Conservation (phyloP, 1,284 basidiomycete species). For the Ceratobasidium sp. region DNA sequence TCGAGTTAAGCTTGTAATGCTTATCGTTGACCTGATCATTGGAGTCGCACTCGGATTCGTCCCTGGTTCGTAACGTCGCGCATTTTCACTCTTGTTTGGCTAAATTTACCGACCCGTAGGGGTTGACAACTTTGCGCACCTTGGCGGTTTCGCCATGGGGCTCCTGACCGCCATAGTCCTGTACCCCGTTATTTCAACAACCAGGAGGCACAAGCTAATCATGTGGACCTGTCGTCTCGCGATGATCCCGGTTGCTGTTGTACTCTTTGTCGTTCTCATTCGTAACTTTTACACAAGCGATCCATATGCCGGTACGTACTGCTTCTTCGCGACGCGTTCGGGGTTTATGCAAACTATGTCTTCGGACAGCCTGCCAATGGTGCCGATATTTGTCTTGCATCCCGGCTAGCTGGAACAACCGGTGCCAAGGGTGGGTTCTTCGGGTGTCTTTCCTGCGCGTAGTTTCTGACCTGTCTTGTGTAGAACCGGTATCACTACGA, state of each 20-base stretch:
- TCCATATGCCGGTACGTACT: slow-evolving; percentile 71
- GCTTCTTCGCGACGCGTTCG: slow-evolving; percentile 1
- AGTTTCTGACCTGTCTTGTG: not conserved
- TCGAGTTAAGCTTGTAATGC: slow-evolving; percentile 68
- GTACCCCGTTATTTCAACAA: slow-evolving; percentile 86
- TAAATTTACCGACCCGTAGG: slow-evolving; percentile 47
- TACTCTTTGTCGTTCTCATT: slow-evolving; percentile 82
- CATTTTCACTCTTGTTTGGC: slow-evolving; percentile 26
- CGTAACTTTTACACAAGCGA: slow-evolving; percentile 90
- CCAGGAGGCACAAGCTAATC: slow-evolving; percentile 73
- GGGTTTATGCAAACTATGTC: not conserved
- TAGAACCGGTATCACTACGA: slow-evolving; percentile 38
- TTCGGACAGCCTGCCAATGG: slow-evolving; percentile 74
- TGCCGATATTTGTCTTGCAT: slow-evolving; percentile 91
- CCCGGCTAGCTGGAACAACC: slow-evolving; percentile 76
- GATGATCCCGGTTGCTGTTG: slow-evolving; percentile 74
- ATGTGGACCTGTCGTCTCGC: slow-evolving; percentile 76
- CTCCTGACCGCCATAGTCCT: slow-evolving; percentile 71
- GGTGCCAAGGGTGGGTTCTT: slow-evolving; percentile 67
- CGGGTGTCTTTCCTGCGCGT: not conserved
- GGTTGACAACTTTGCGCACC: slow-evolving; percentile 81
- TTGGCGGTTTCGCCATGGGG: slow-evolving; percentile 84
- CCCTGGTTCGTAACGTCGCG: slow-evolving; percentile 55
- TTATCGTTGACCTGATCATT: slow-evolving; percentile 82
- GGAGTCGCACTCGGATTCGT: slow-evolving; percentile 88